Evolutionary conservation across 192 early-diverging fungal genomes (phyloP), one percentile per base, ranked within the genome.

Genomic region (Polychytrium aggregatum): DNA sequence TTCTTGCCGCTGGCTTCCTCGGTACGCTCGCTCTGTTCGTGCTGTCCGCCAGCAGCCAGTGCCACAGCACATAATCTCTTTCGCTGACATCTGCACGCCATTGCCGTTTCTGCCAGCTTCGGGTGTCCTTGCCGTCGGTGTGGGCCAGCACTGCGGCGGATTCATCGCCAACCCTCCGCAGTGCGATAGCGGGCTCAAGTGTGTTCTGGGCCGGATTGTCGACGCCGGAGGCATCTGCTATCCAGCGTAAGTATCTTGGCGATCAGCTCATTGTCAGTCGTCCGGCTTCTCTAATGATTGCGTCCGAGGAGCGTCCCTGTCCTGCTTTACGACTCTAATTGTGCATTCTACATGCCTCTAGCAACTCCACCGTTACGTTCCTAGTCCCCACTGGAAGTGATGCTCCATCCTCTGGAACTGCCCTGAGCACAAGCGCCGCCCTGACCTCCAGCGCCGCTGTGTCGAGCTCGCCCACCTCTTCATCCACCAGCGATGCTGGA

Each of bases 201-300:
- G n/a, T n/a, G n/a, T n/a, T n/a, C n/a, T n/a, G n/a, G n/a, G n/a
- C n/a, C n/a, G n/a, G n/a, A n/a, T n/a, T n/a, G n/a, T n/a, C n/a
- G n/a, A n/a, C n/a, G n/a, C n/a, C n/a, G n/a, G n/a, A n/a, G n/a
- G n/a, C n/a, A n/a, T n/a, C n/a, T n/a, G n/a, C n/a, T n/a, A n/a
- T n/a, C n/a, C n/a, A n/a, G n/a, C n/a, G n/a, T n/a, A n/a, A n/a
- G n/a, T n/a, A n/a, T n/a, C n/a, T n/a, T n/a, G n/a, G n/a, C n/a
- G n/a, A n/a, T n/a, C n/a, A n/a, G n/a, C n/a, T n/a, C n/a, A 62
- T 98, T 95, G 58, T 95, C 90, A 46, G 51, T 51, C 35, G 30
- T 50, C 42, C 22, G 59, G 68, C 24, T 63, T 49, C 29, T 60
- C 64, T 18, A 49, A 39, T 40, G 70, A 44, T 38, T 64, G 60